Evolutionary conservation across 805 yeast species (phyloP).

Genomic region (Metschnikowia koreensis): DNA sequence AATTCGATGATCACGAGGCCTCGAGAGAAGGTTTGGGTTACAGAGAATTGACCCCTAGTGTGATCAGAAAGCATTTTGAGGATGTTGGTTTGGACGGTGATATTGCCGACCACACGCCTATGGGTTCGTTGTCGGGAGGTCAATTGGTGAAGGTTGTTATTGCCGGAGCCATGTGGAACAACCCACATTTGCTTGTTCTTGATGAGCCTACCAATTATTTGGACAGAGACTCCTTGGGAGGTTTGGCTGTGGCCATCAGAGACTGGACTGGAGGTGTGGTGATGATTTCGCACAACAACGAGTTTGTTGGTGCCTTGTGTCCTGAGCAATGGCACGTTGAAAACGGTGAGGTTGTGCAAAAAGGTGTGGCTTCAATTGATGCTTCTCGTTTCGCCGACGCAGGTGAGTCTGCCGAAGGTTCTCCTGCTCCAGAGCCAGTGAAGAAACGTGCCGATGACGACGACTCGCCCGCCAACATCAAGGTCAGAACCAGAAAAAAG

Average conservation of each 20-base stretch:
- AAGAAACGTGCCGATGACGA: constrained; percentile 61
- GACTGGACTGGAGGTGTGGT: constrained; percentile 99
- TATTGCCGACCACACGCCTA: constrained; percentile 96
- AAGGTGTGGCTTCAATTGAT: constrained; percentile 76
- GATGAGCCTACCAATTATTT: constrained; percentile 98
- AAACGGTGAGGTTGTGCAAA: constrained; percentile 83
- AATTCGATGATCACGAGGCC: constrained; percentile 48
- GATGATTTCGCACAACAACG: constrained; percentile 96
- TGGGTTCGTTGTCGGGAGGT: constrained; percentile 97
- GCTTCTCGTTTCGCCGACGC: constrained; percentile 79
- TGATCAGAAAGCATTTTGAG: constrained; percentile 93
- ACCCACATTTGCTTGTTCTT: constrained; percentile 91
- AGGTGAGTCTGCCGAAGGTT: constrained; percentile 44
- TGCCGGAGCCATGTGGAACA: constrained; percentile 99
- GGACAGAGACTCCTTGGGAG: constrained; percentile 97
- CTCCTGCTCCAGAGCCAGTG: constrained; percentile 32
- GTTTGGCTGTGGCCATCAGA: constrained; percentile 94
- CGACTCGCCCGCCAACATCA: constrained; percentile 94
- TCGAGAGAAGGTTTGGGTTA: constrained; percentile 50
- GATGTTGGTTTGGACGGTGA: constrained; percentile 97
- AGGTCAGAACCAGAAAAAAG: constrained; percentile 90
- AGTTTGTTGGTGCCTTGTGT: constrained; percentile 94
- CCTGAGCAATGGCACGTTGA: constrained; percentile 99
- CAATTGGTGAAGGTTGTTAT: constrained; percentile 97
- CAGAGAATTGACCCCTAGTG: constrained; percentile 74